Conservation (phyloP, 257 asterid genomes). For the Capsicum chinense region DNA sequence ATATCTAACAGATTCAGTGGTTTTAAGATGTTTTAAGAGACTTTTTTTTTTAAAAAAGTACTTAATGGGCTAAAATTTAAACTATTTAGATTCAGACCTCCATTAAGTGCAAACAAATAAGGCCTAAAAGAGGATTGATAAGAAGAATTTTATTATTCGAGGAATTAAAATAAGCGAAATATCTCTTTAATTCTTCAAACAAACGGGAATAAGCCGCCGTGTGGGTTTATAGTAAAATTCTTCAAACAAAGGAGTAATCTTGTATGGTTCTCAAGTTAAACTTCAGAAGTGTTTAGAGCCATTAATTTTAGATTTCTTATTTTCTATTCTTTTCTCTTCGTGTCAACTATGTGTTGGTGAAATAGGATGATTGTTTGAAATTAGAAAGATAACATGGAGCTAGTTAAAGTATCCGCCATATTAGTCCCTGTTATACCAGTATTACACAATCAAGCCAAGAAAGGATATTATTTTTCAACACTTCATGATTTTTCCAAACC, state of each 20-base stretch:
- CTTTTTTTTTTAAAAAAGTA: no score
- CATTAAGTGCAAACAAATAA: no score
- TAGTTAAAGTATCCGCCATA: background rate
- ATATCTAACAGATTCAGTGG: no score
- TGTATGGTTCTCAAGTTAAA: background rate
- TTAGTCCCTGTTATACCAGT: background rate
- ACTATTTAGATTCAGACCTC: no score
- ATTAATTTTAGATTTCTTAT: background rate
- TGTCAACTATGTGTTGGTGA: background rate
- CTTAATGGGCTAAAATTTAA: no score
- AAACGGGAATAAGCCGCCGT: no score
- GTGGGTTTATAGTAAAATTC: no score
- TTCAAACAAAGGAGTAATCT: background rate
- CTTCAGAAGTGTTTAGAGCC: background rate
- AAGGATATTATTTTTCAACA: background rate
- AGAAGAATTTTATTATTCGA: no score
- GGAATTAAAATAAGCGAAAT: no score
- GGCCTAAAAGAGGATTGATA: no score
- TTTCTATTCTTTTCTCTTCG: background rate
- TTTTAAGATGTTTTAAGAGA: no score
- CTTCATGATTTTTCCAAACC: background rate
- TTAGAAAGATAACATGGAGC: background rate
- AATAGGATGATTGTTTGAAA: slow-evolving; percentile 7
- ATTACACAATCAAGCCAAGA: background rate
- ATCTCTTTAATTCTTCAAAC: no score